Evolutionary conservation across 331 rosid genomes (phyloP), one percentile per base, ranked within the genome.

Genomic region (Saraca asoca): DNA sequence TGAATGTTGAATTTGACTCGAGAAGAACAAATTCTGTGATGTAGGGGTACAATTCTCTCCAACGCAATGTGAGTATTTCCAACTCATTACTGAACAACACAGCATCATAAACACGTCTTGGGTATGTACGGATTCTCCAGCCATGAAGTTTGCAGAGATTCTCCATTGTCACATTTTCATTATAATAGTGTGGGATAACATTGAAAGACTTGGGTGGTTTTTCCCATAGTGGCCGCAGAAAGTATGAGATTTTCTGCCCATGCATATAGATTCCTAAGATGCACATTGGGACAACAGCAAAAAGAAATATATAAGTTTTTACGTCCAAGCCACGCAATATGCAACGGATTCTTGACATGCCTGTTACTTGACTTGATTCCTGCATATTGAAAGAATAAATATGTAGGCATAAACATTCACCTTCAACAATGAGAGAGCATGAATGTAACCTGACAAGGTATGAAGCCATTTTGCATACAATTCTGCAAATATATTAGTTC

Each of bases 181-280:
- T 84, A 44, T 93, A 86, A 71, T 93, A 93, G 74, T 93, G 98
- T 1, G 98, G 95, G 54, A 86, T 86, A 37, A 88, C 82, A 63
- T 82, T 55, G 72, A 93, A 93, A 54, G 90, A 77, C 75, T 90
- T 88, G 12, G 98, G 98, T 3, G 98, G 96, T 2, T 84, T 81
- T 57, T 93, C 98, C 98, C 98, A 93, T 12, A 93, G 73, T 2
- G 98, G 98, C 75, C 98, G 86, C 66, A 93, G 77, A 82, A 93
- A 93, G 91, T 93, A 93, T 6, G 98, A 86, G 69, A 93, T 88
- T 88, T 93, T 93, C 83, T 90, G 97, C 33, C 98, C 98, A 35
- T 93, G 95, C 12, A 88, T 39, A 61, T 85, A 93, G 33, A 86
- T 74, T 79, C 88, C 83, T 55, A 93, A 73, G 45, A 88, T 13